Conservation (phyloP, 495 filamentous ascomycete species). For the Pyrenula massariospora region DNA sequence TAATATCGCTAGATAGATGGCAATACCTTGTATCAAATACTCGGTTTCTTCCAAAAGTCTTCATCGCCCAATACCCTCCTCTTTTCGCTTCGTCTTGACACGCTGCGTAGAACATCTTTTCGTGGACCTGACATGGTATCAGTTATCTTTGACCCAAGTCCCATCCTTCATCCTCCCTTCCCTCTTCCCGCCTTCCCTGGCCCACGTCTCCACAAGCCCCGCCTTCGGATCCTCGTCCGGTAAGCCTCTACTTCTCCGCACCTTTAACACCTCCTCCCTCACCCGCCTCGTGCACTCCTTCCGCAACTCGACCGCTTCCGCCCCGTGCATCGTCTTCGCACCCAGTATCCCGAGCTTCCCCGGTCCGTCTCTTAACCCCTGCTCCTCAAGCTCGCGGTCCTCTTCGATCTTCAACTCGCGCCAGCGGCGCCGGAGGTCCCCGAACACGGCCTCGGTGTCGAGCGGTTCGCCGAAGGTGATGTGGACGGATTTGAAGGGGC, state of each 20-base stretch:
- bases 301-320: slow-evolving; percentile 65
- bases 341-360: slow-evolving; percentile 24
- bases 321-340: slow-evolving; percentile 56
- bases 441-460: slow-evolving; percentile 35
- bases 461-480: slow-evolving; percentile 58
- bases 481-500: slow-evolving; percentile 55
- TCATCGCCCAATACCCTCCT: no score
- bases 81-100: no score
- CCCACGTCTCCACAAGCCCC: slow-evolving; percentile 52
- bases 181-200: slow-evolving; percentile 36
- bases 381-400: slow-evolving; percentile 6
- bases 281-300: slow-evolving; percentile 73
- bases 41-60: no score
- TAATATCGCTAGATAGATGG: no score
- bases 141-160: slow-evolving; percentile 50
- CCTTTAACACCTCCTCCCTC: slow-evolving; percentile 64
- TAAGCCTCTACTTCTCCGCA: slow-evolving; percentile 56
- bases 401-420: slow-evolving; percentile 35
- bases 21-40: no score
- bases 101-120: no score
- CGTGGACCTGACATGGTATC: no score
- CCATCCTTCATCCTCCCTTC: slow-evolving; percentile 54
- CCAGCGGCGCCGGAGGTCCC: slow-evolving; percentile 62
- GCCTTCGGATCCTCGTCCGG: slow-evolving; percentile 69
- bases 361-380: slow-evolving; percentile 21